phyloP scores from a whole-genome alignment of 768 basidiomycete species.

The Guyanaporus albipodus region DNA sequence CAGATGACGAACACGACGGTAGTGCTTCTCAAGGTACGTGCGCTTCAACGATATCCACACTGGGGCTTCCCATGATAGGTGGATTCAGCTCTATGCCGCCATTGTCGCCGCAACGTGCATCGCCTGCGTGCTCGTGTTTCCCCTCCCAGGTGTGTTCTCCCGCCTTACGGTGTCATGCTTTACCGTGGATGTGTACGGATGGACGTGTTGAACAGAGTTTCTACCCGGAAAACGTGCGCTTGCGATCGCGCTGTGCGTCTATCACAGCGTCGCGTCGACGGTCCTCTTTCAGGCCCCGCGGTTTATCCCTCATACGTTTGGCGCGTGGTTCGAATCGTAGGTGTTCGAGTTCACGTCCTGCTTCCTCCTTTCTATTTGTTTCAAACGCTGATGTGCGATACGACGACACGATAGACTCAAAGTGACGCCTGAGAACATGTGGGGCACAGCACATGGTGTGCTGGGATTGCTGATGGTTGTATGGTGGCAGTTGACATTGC shows the following conservation, averaged over 20 bases:
- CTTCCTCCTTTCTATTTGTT: background rate
- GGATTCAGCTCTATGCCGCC: slow-evolving; percentile 65
- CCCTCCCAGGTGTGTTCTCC: slow-evolving; percentile 61
- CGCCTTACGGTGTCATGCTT: background rate
- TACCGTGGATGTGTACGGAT: too few relatives aligned
- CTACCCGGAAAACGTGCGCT: slow-evolving; percentile 82
- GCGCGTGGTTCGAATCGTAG: slow-evolving; percentile 55
- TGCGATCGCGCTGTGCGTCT: slow-evolving; percentile 70
- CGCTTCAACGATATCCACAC: background rate
- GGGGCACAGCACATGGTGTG: slow-evolving; percentile 71
- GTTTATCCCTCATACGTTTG: slow-evolving; percentile 74
- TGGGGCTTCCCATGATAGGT: background rate
- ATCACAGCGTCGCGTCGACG: slow-evolving; percentile 71
- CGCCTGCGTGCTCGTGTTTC: slow-evolving; percentile 57
- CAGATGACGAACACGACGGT: slow-evolving; percentile 81
- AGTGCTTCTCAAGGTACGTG: slow-evolving; percentile 63
- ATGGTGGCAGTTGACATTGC: slow-evolving; percentile 82
- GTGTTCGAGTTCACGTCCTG: slow-evolving; percentile 35
- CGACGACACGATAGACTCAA: slow-evolving; percentile 24
- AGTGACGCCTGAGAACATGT: slow-evolving; percentile 66
- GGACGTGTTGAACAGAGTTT: slow-evolving; percentile 51
- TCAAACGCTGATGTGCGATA: background rate
- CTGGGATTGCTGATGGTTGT: slow-evolving; percentile 66
- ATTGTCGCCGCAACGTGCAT: slow-evolving; percentile 59
- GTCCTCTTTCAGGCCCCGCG: slow-evolving; percentile 72